phyloP scores from a whole-genome alignment of 2,329 filamentous ascomycete species.

The Arthrocladium fulminans region DNA sequence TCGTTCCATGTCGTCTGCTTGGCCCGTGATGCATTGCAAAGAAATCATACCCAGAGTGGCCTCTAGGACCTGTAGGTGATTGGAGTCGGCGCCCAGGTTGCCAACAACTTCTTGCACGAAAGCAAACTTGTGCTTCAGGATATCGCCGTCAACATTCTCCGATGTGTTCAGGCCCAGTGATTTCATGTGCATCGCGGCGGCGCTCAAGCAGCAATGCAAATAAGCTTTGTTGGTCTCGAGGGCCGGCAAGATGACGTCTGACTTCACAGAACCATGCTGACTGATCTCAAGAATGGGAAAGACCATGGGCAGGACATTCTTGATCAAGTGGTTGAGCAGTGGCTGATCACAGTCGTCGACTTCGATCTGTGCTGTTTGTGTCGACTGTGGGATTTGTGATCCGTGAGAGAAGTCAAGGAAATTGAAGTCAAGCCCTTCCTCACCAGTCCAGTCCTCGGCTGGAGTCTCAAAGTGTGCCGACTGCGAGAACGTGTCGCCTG shows the following conservation, averaged over 20 bases:
- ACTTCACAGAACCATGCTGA: constrained; percentile 71
- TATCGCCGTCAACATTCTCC: constrained; percentile 77
- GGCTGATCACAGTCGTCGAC: constrained; percentile 82
- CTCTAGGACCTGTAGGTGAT: constrained; percentile 83
- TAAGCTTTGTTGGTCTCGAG: constrained; percentile 88
- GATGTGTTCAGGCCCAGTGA: constrained; percentile 37
- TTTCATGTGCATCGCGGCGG: constrained; percentile 87
- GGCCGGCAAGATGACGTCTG: constrained; percentile 76
- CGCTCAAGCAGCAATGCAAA: constrained; percentile 89
- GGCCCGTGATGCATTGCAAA: constrained; percentile 86
- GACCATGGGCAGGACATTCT: constrained; percentile 75
- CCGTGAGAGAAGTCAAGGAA: constrained; percentile 76
- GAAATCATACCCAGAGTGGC: constrained; percentile 92
- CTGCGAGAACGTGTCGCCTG: constrained; percentile 60
- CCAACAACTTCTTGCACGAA: constrained; percentile 81
- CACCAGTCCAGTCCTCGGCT: constrained; percentile 54
- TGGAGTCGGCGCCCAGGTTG: constrained; percentile 66
- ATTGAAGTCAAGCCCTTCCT: constrained; percentile 62
- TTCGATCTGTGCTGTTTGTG: constrained; percentile 50
- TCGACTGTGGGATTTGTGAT: constrained; percentile 44
- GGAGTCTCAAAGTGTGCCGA: constrained; percentile 61
- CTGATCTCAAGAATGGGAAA: constrained; percentile 90
- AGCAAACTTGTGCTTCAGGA: constrained; percentile 82
- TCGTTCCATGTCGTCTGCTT: constrained; percentile 66
- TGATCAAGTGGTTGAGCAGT: constrained; percentile 82